Base-by-base conservation (phyloP, 2,329 filamentous ascomycete species). In the Colletotrichum sp. region DNA sequence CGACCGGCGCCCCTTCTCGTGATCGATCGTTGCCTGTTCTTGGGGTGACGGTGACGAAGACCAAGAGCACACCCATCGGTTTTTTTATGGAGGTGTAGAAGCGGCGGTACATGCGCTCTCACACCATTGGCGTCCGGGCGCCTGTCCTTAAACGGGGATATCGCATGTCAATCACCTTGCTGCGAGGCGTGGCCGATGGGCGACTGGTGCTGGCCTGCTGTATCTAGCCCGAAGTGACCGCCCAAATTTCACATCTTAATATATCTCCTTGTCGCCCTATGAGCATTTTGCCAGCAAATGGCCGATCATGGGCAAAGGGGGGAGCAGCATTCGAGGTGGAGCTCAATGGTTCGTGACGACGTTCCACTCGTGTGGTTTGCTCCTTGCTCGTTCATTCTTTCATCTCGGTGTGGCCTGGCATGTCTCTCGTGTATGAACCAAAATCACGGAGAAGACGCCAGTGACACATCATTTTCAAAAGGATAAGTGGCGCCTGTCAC, bases 31-130 rank as follows among this genome's bases (percentile, higher is more conserved):
- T 63, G 59, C 72, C 74, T 71, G 71, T 68, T 72, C 36, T 76
- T 64, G 48, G 65, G 44, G 32, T 68, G 68, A 68, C 67, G 74
- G 71, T 77, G 77, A 78, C 77, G 77, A 77, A 48, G 71, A 67
- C 66, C 67, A 74, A 77, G 74, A 75, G 52, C 28, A 44, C 68
- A 52, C 59, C 28, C 44, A 34, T 44, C 55, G 73, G 15, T 36
- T 48, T 55, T 34, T 55, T 34, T 27, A n/a, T 67, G 63, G 55
- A 30, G 59, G 57, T 61, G 27, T 64, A 28, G 25, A 68, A 30
- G n/a, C 27, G 16, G 34, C 27, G 32, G 44, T 32, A 68, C 57
- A 72, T 73, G 44, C 44, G 9, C 27, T 68, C 63, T 68, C 69
- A 72, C 69, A 64, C 73, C 73, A 68, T 44, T 30, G 32, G 70